These are phyloP conservation scores for Fusarium sp. DNA, from an alignment of 2,329 filamentous ascomycete species.

Conservation along the genomic window DNA sequence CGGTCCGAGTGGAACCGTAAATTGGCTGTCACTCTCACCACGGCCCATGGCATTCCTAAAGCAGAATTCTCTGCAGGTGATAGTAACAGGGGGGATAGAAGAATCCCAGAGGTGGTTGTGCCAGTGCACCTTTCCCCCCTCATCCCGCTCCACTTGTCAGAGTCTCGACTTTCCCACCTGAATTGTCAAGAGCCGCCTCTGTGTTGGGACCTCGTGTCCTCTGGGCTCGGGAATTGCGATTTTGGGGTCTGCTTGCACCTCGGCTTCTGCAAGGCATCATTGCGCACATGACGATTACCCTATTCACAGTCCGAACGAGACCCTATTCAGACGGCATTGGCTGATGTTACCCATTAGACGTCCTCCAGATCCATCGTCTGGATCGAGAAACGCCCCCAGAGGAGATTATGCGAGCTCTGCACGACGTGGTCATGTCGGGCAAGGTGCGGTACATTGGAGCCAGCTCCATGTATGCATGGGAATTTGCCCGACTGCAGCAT, in stretches of 20 bases:
- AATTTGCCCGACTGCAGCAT: conserved; percentile 63
- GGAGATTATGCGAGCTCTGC: conserved; percentile 70
- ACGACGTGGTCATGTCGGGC: conserved; percentile 67
- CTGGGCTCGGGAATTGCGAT: conserved; percentile 34
- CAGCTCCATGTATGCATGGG: conserved; percentile 60
- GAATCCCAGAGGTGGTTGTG: conserved; percentile 25
- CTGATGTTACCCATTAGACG: conserved; percentile 54
- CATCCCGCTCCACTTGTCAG: conserved; percentile 9
- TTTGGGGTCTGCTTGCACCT: conserved; percentile 19
- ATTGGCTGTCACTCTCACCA: conserved; percentile 25
- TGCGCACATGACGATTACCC: conserved; percentile 9
- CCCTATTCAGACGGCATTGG: conserved; percentile 53
- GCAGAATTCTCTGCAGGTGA: conserved; percentile 42
- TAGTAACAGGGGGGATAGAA: conserved; percentile 13
- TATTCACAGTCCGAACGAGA: conserved; percentile 5
- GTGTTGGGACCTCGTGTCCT: conserved; percentile 17
- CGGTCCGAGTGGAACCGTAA: conserved; percentile 25
- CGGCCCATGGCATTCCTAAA: conserved; percentile 45
- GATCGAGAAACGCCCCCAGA: conserved; percentile 58
- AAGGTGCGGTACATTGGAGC: conserved; percentile 67
- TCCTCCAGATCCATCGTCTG: conserved; percentile 71
- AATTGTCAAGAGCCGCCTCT: conserved; percentile 4
- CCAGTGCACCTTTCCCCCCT: conserved; percentile 5
- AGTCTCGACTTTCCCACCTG: conserved; percentile 22
- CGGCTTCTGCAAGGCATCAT: conserved; percentile 12